These are phyloP conservation scores for Citrus sp. DNA, from an alignment of 345 rosid species.

Conservation along the genomic window DNA sequence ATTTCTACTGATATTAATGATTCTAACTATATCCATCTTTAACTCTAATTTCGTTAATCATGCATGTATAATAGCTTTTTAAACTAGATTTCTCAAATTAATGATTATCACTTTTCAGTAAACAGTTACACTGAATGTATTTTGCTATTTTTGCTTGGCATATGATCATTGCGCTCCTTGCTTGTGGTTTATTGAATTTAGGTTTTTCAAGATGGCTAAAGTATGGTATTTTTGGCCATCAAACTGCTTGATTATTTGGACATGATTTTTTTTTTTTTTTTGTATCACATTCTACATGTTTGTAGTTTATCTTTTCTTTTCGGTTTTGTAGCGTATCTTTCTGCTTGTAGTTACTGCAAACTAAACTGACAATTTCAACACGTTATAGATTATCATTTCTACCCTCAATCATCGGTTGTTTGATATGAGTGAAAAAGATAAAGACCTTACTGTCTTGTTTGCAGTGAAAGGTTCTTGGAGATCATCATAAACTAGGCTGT, in stretches of 20 bases:
- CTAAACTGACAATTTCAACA: not conserved
- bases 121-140: not conserved
- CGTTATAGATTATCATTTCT: not conserved
- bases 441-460: not conserved
- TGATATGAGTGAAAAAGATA: not conserved
- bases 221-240: not conserved
- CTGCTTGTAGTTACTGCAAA: not conserved
- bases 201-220: not conserved
- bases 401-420: not conserved
- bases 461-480: constrained; percentile 13
- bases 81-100: not conserved
- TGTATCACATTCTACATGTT: not conserved
- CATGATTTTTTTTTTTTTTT: not conserved
- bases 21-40: not conserved
- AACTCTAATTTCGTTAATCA: not conserved
- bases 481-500: not conserved
- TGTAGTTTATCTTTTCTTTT: not conserved
- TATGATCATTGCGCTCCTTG: not conserved
- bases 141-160: not conserved
- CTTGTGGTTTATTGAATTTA: not conserved
- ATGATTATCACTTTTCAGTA: not conserved
- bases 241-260: not conserved
- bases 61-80: not conserved
- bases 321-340: not conserved
- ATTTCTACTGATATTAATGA: not conserved